Percentiles rank a stretch among this genome's conserved stretches.
Conservation (phyloP, 179 eudicot species). For the Vitellaria paradoxa region DNA sequence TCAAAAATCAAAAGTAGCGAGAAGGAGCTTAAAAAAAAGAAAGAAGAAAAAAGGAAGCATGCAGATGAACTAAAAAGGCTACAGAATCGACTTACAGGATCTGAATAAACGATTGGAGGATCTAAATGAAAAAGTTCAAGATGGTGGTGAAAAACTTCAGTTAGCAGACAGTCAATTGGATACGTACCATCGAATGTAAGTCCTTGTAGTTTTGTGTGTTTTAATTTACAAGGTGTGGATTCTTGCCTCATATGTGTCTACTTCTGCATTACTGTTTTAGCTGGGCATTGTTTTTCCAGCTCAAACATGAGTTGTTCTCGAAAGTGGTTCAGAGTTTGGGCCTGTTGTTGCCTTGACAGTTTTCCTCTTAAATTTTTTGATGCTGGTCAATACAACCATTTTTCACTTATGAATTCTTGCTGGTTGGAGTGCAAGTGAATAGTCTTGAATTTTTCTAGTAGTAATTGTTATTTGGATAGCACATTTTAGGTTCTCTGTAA, state of each 20-base stretch:
- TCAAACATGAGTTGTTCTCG: neutral
- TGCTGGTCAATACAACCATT: neutral
- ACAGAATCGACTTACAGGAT: slow-evolving; percentile 58
- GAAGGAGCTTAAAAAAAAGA: slow-evolving; percentile 86
- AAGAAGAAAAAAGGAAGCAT: slow-evolving; percentile 77
- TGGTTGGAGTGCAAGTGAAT: neutral
- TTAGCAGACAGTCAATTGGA: slow-evolving; percentile 68
- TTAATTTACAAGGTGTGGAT: neutral
- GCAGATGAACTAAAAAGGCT: slow-evolving; percentile 67
- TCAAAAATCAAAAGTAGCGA: slow-evolving; percentile 73
- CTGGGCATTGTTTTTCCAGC: neutral
- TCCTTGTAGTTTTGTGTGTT: slow-evolving; percentile 15
- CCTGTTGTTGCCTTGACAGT: neutral
- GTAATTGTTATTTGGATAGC: neutral
- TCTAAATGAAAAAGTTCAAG: slow-evolving; percentile 58
- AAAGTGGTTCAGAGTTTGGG: neutral
- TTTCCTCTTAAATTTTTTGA: neutral
- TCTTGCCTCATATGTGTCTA: neutral
- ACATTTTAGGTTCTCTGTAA: neutral
- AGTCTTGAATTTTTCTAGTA: neutral
- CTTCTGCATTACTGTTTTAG: slow-evolving; percentile 1
- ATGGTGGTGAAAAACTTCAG: slow-evolving; percentile 77
- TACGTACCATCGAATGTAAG: slow-evolving; percentile 83
- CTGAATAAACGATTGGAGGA: slow-evolving; percentile 52
- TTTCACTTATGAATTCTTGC: neutral